Evolutionary conservation across 305 asterid species (phyloP), one percentile per base, ranked within the genome.

Genomic region (Rubia tinctorum): DNA sequence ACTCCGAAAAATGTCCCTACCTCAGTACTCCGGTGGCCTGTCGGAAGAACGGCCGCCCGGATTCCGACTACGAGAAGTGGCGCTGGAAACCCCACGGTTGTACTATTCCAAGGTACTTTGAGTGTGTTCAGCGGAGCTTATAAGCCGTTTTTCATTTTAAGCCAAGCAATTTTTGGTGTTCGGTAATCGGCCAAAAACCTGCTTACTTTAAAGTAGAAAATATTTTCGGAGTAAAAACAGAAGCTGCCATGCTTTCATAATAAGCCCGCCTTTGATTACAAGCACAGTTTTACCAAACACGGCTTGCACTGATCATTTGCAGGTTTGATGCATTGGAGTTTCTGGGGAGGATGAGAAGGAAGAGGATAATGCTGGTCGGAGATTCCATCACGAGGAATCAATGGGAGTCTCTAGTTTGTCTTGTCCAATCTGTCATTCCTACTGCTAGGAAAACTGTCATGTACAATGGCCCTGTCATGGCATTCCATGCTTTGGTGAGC

Each of bases 381-480:
- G 97, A 93, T 80, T 93, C 98, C 64, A 93, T 93, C 73, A 80
- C 88, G 91, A 86, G 98, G 82, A 93, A 93, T 76, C 98, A 93
- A 66, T 93, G 98, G 98, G 98, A 91, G 75, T 93, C 98, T 70
- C 95, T 91, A 6, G 97, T 93, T 13, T 93, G 98, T 76, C 79
- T 93, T 75, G 85, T 91, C 68, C 96, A 93, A 43, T 91, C 98
- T 17, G 97, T 91, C 1, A 81, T 91, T 58, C 96, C 98, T 2
- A 80, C 84, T 43, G 82, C 88, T 14, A 69, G 95, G 65, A 93
- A 93, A 73, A 86, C 90, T 0, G 86, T 91, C 53, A 85, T 90
- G 68, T 89, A 89, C 82, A 87, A 83, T 53, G 98, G 98, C n/a
- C 91, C 98, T 15, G 85, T 92, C 12, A 91, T 93, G 95, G 85